Base-by-base conservation (phyloP, 148 eudicot genomes). In the Rhododendron ovatum region DNA sequence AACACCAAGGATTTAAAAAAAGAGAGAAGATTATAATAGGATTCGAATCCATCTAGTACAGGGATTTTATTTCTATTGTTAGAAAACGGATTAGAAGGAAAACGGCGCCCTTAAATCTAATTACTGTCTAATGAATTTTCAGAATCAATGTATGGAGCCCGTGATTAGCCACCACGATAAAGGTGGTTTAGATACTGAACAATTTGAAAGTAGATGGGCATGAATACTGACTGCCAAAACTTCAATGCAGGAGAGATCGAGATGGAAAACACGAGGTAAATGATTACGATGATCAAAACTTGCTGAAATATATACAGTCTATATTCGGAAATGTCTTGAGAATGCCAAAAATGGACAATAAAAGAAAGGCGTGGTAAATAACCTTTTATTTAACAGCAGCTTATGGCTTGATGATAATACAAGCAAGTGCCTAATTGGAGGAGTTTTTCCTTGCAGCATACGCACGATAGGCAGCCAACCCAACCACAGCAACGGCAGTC, bases 401-500 rank as follows among this genome's bases (percentile, higher is more conserved):
- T 81, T 73, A 22, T n/a, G n/a, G 4, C 6, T 43, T 10, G 53
- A 80, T 17, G 17, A 12, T 2, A 51, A 47, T 55, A 5, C 43
- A n/a, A 67, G 3, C 9, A 24, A 22, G 30, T 76, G 67, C 85
- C 91, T 91, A 92, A 86, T 55, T 88, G 78, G 91, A 87, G 76
- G 83, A 24, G 69, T 86, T 88, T 87, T 88, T 92, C 88, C 91
- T 86, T 82, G 91, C 83, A 86, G 91, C 87, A 84, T 92, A 91
- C 45, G 90, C 83, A 43, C 91, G 90, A 81, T 92, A 92, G 76
- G 92, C 90, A 30, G 91, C 91, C 86, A 92, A 83, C 48, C 89
- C 92, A 90, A 91, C 88, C 47, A 91, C 90, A 30, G 91, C 83
- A 53, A 88, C 88, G 85, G 93, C 94, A 82, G 94, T 87, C 78